Base-by-base conservation (phyloP, 441 rosid species). In the Hura crepitans region DNA sequence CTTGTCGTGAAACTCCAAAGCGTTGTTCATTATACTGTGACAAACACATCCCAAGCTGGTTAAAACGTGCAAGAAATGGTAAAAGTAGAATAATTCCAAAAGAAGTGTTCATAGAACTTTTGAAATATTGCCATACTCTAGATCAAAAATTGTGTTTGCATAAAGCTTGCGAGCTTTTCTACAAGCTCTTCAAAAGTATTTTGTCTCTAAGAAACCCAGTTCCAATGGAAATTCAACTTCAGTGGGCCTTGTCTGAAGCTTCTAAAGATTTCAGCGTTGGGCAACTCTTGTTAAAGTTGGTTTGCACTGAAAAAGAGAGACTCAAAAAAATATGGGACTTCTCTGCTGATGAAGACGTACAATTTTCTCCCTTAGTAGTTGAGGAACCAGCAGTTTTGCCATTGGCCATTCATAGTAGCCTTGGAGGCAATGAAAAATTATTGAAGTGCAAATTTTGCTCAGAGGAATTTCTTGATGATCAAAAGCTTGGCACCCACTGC, bases 1-100 rank as follows among this genome's bases (percentile, higher is more conserved):
- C 76, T 73, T 96, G 97, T 79, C 75, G 62, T 72, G 97, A 89
- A 55, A 81, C 75, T 77, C 90, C 98, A 13, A 88, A 84, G 70
- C 86, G 91, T 65, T 86, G 86, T 80, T 78, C 92, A 11, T 76
- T 91, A 51, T 96, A 96, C 81, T 96, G 99, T 73, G 94, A 93
- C 60, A 85, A 80, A 56, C 99, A 96, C 81, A 89, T 93, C 74
- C 99, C 99, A 25, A 91, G 93, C 83, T 96, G 99, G 98, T 97
- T 96, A 59, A 96, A 91, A 85, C 93, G 97, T 74, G 98, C 99
- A 42, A 88, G 99, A 80, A 89, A 93, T 68, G 98, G 99, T 42
- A 93, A 89, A 88, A 96, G 97, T 75, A 90, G 97, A 79, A 93
- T 96, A 62, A 82, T 96, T 77, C 88, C 98, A 1, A 96, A 90